Conservation (phyloP, 768 basidiomycete species). For the Mycena galericulata region DNA sequence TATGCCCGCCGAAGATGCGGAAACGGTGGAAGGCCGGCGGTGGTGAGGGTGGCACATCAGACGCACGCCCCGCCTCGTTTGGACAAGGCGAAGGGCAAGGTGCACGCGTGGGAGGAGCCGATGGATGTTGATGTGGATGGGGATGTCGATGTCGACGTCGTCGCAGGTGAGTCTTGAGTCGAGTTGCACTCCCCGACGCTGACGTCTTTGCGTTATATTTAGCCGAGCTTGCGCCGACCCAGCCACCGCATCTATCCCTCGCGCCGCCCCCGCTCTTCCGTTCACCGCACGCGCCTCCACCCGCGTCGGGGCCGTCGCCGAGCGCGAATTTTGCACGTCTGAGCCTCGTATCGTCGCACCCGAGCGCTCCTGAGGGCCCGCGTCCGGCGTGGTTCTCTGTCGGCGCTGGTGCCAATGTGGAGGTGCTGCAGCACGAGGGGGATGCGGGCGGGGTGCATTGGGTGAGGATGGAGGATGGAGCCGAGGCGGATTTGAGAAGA, state of each 20-base stretch:
- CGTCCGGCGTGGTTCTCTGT: neutral
- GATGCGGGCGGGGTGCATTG: neutral
- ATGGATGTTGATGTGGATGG: constrained; percentile 30
- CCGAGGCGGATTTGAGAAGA: too few relatives aligned
- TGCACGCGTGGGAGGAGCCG: constrained; percentile 20
- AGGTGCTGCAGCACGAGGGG: too few relatives aligned
- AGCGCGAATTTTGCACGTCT: constrained; percentile 27
- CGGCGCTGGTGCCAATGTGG: neutral
- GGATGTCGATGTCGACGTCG: neutral
- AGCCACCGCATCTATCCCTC: neutral
- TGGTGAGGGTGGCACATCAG: too few relatives aligned
- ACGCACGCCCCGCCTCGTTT: neutral
- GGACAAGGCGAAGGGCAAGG: constrained; percentile 18
- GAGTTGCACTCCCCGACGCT: neutral
- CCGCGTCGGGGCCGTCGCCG: constrained; percentile 17
- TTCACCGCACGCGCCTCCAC: neutral
- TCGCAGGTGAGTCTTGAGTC: neutral
- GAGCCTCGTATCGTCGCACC: constrained; percentile 19
- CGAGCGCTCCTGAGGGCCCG: neutral
- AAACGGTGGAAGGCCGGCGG: constrained; percentile 21
- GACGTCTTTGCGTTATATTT: too few relatives aligned
- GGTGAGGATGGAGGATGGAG: too few relatives aligned
- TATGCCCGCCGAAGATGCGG: constrained; percentile 25
- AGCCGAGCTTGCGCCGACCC: neutral
- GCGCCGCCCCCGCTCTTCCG: neutral